Conservation (phyloP, 352 stramenopile species). For the Pelagophyceae sp. region DNA sequence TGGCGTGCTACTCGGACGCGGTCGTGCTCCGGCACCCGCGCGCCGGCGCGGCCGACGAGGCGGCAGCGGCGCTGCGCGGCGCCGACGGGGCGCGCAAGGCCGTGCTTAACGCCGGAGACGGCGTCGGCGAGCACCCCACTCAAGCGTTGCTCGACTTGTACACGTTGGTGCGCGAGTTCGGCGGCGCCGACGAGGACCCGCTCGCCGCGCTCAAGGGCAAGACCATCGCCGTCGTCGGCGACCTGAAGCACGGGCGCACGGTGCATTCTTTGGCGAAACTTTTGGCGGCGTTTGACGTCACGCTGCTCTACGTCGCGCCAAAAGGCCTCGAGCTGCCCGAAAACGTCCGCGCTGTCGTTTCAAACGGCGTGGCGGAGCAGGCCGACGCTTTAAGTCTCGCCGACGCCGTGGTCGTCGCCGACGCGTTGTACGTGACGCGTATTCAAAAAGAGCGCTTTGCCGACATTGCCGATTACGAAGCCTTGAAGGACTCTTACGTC, state of each 20-base stretch:
- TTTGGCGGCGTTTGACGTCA: constrained; percentile 75
- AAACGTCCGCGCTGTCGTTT: constrained; percentile 40
- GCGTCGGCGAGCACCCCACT: constrained; percentile 93
- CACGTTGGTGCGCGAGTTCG: constrained; percentile 83
- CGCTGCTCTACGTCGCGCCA: constrained; percentile 81
- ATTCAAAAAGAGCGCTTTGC: constrained; percentile 96
- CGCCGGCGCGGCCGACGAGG: constrained; percentile 61
- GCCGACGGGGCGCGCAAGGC: constrained; percentile 77
- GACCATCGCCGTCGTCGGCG: constrained; percentile 89
- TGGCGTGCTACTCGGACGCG: constrained; percentile 89
- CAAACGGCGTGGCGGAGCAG: constrained; percentile 59
- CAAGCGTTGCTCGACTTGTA: constrained; percentile 97
- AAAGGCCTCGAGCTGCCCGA: constrained; percentile 58
- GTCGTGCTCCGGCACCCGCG: constrained; percentile 87
- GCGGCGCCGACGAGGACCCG: constrained; percentile 36
- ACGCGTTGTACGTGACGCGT: constrained; percentile 97
- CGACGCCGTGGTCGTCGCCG: constrained; percentile 71
- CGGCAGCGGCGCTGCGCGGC: constrained; percentile 36
- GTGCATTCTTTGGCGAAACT: constrained; percentile 93
- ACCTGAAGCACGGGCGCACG: constrained; percentile 97
- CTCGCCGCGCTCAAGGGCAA: constrained; percentile 47
- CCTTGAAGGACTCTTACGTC: constrained; percentile 75
- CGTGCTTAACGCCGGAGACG: constrained; percentile 88
- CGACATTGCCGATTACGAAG: constrained; percentile 80
- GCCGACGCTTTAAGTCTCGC: constrained; percentile 68